A percentile compares a stretch with the other conserved stretches of the same genome.
Conservation (phyloP, 2,329 filamentous ascomycete species). For the Trichoderma koningiopsis region DNA sequence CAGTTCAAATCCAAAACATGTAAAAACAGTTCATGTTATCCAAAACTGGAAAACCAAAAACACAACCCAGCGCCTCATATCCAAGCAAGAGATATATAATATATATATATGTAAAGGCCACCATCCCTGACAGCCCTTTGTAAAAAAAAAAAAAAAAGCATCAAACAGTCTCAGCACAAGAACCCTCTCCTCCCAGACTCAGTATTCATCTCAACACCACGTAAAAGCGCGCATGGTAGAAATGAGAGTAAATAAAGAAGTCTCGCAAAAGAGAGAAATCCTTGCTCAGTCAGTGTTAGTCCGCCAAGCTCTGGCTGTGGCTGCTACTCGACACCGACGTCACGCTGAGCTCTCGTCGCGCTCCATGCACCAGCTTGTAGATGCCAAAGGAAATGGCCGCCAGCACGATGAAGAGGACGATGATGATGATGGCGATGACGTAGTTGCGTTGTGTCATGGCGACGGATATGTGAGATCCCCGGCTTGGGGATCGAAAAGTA, state of each 20-base stretch:
- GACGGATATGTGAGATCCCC: constrained; percentile 32
- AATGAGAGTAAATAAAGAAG: background rate
- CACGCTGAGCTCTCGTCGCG: constrained; percentile 48
- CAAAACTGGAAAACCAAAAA: background rate
- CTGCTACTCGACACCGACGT: constrained; percentile 39
- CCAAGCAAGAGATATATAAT: background rate
- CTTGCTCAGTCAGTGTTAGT: constrained; percentile 26
- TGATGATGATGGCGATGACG: constrained; percentile 69
- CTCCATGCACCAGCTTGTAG: constrained; percentile 60
- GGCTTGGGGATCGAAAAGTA: background rate
- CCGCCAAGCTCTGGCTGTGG: constrained; percentile 33
- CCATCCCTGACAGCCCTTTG: background rate
- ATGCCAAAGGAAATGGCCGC: constrained; percentile 65
- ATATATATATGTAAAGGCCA: background rate
- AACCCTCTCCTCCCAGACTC: background rate
- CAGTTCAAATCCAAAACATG: background rate
- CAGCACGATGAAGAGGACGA: constrained; percentile 65
- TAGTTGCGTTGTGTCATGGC: constrained; percentile 65
- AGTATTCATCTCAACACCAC: background rate
- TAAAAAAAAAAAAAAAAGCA: background rate
- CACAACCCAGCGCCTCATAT: background rate
- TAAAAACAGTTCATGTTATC: background rate
- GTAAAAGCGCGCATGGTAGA: background rate
- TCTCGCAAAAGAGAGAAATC: background rate
- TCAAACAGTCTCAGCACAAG: background rate